A percentile compares a stretch with the other conserved stretches of the same genome.
phyloP scores from a whole-genome alignment of 179 eudicot species.

The Dionaea muscipula region DNA sequence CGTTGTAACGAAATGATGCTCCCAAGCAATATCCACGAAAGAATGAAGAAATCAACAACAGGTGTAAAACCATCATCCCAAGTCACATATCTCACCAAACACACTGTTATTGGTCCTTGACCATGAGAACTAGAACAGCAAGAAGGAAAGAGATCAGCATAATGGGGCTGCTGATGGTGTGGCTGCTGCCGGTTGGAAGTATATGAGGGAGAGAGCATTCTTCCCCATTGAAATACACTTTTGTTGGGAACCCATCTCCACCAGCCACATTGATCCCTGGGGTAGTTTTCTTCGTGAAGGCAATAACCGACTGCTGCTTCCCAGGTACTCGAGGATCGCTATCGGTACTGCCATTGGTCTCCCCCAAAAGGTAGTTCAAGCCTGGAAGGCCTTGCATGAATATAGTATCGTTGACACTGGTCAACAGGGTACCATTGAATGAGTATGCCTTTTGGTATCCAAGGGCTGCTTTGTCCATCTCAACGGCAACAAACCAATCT shows the following conservation, averaged over 20 bases:
- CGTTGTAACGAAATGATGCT: too few relatives aligned
- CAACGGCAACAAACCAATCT: slow-evolving; percentile 70
- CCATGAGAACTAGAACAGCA: slow-evolving; percentile 22
- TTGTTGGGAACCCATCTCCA: slow-evolving; percentile 71
- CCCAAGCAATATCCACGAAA: too few relatives aligned
- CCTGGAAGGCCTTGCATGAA: slow-evolving; percentile 57
- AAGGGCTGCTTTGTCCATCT: slow-evolving; percentile 39
- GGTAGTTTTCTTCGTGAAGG: slow-evolving; percentile 52
- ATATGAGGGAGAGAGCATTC: slow-evolving; percentile 63
- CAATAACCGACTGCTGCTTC: slow-evolving; percentile 63
- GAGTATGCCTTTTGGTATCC: slow-evolving; percentile 70
- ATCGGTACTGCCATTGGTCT: slow-evolving; percentile 36
- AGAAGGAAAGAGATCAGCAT: slow-evolving; percentile 17
- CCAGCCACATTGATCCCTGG: slow-evolving; percentile 40
- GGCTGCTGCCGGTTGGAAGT: slow-evolving; percentile 33
- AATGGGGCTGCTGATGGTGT: slow-evolving; percentile 11
- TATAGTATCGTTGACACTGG: slow-evolving; percentile 27
- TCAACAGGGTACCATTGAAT: slow-evolving; percentile 46
- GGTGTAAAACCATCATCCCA: slow-evolving; percentile 16
- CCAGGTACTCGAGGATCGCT: slow-evolving; percentile 67
- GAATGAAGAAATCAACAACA: slow-evolving; percentile 32
- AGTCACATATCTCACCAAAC: background rate
- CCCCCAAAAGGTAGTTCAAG: slow-evolving; percentile 51
- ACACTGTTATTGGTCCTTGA: slow-evolving; percentile 16
- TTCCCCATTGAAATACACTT: slow-evolving; percentile 71